Conservation (phyloP, 2,329 filamentous ascomycete genomes). For the Lecanicillium sp. region DNA sequence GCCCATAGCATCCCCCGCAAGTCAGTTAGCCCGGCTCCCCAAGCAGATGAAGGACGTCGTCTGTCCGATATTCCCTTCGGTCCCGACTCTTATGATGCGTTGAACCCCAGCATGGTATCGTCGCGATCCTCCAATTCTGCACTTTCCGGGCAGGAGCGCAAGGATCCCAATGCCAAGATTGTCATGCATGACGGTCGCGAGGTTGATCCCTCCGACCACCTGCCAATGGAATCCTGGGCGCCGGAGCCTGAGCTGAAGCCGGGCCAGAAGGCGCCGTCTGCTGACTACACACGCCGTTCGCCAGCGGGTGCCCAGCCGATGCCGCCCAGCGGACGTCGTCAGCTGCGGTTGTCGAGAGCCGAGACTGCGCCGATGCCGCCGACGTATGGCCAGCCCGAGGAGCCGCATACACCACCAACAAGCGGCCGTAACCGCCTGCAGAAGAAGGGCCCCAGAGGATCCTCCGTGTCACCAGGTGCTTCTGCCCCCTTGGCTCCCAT, state of each 20-base stretch:
- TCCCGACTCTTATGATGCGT: conserved; percentile 67
- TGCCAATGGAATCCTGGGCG: conserved; percentile 71
- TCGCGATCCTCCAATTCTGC: conserved; percentile 27
- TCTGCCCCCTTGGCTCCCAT: conserved; percentile 49
- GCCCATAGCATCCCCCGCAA: conserved; percentile 59
- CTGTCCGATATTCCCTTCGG: conserved; percentile 63
- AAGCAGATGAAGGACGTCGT: conserved; percentile 40
- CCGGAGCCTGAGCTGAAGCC: conserved; percentile 60
- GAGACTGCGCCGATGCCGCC: conserved; percentile 36
- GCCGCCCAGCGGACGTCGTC: conserved; percentile 44
- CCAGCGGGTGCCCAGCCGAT: conserved; percentile 49
- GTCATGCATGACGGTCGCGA: conserved; percentile 70
- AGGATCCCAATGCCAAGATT: conserved; percentile 60
- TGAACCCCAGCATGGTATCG: conserved; percentile 55
- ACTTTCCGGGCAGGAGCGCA: conserved; percentile 29
- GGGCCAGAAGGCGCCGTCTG: conserved; percentile 21
- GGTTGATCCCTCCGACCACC: conserved; percentile 73
- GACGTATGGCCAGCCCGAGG: conserved; percentile 25
- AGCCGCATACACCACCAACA: conserved; percentile 27
- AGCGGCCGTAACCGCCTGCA: conserved; percentile 55
- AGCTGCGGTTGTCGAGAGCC: conserved; percentile 44
- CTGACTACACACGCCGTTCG: conserved; percentile 36
- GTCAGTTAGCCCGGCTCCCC: conserved; percentile 67
- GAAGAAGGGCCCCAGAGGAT: conserved; percentile 51
- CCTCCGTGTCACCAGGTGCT: conserved; percentile 32